Evolutionary conservation across 2,329 filamentous ascomycete genomes (phyloP).

Genomic region (Aspergillus chevalieri): DNA sequence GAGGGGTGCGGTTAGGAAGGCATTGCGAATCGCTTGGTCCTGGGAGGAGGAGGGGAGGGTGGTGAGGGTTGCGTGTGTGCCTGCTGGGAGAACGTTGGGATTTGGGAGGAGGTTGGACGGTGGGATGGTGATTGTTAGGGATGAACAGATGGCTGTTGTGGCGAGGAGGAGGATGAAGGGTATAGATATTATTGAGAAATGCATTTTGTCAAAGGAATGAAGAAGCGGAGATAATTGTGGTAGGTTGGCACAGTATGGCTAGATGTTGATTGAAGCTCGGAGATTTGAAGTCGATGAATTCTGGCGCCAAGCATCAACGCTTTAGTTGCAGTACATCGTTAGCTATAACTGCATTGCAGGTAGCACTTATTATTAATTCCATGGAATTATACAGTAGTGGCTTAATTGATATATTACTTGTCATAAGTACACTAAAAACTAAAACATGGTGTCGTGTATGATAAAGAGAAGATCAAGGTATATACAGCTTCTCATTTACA

Average conservation of each 20-base stretch:
- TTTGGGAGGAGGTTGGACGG: slow-evolving; percentile 40
- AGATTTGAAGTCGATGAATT: background rate
- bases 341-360: too few relatives aligned
- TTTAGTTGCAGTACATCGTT: too few relatives aligned
- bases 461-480: slow-evolving; percentile 1
- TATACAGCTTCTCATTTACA: background rate
- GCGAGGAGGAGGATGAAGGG: slow-evolving; percentile 12
- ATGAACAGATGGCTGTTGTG: slow-evolving; percentile 15
- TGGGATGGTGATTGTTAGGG: slow-evolving; percentile 35
- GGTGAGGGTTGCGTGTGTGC: slow-evolving; percentile 49
- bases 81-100: slow-evolving; percentile 36
- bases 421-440: background rate
- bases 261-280: background rate
- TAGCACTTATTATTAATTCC: too few relatives aligned
- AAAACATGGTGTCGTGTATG: background rate
- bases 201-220: slow-evolving; percentile 8
- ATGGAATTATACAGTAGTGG: too few relatives aligned
- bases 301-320: background rate
- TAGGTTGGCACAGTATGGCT: background rate
- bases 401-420: too few relatives aligned
- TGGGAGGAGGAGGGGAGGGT: slow-evolving; percentile 29
- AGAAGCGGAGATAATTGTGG: too few relatives aligned
- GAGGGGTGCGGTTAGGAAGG: slow-evolving; percentile 59
- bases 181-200: slow-evolving; percentile 4
- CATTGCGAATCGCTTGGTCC: slow-evolving; percentile 30